Percentiles rank a stretch among this genome's conserved stretches.
phyloP scores from a whole-genome alignment of 2,329 filamentous ascomycete species.

The Colletotrichum lindemuthianum region DNA sequence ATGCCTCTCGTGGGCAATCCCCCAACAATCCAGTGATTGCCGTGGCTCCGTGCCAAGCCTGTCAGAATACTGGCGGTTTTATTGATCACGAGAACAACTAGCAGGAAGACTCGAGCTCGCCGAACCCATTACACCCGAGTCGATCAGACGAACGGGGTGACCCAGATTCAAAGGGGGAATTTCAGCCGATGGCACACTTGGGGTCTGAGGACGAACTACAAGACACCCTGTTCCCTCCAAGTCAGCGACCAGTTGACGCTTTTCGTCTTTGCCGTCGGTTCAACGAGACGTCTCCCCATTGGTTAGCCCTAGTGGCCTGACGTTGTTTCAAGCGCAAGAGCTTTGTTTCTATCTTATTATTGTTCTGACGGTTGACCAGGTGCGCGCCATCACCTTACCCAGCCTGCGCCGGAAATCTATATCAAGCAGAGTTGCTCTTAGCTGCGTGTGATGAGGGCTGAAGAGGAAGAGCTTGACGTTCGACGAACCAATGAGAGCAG shows the following conservation, averaged over 20 bases:
- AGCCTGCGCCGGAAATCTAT: too few relatives aligned
- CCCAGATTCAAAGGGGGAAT: not conserved
- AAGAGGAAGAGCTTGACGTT: too few relatives aligned
- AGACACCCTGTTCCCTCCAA: not conserved
- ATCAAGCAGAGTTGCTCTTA: too few relatives aligned
- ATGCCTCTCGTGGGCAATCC: too few relatives aligned
- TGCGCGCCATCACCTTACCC: too few relatives aligned
- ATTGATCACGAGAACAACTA: not conserved
- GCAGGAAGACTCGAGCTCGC: not conserved
- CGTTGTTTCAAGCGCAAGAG: not conserved
- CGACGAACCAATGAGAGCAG: too few relatives aligned
- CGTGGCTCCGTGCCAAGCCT: not conserved
- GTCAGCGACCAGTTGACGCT: too few relatives aligned
- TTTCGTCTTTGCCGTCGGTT: not conserved
- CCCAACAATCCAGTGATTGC: too few relatives aligned
- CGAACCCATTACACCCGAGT: not conserved
- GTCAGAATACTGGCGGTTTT: not conserved
- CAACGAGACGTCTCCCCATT: not conserved
- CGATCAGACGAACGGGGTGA: conserved; percentile 15
- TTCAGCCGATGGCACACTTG: conserved; percentile 4
- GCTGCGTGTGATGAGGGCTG: too few relatives aligned
- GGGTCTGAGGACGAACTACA: not conserved
- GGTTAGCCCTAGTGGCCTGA: conserved; percentile 2
- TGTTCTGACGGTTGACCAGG: not conserved
- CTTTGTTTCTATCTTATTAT: conserved; percentile 1